Evolutionary conservation across 2,329 filamentous ascomycete genomes (phyloP).

Genomic region (Microsporum ferrugineum): DNA sequence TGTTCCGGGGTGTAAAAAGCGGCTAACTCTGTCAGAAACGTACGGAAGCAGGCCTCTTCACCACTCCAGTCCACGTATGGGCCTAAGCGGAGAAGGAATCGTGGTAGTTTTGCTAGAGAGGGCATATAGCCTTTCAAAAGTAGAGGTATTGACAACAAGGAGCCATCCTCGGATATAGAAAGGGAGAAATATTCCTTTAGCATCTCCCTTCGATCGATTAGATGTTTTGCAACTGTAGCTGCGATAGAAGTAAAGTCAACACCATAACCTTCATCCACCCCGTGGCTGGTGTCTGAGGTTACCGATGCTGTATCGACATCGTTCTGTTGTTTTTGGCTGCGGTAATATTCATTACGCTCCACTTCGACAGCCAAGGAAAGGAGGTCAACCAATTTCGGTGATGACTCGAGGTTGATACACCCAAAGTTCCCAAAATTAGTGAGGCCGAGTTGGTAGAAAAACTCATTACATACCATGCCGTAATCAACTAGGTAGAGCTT

Average conservation of each 20-base stretch:
- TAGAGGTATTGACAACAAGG: conserved; percentile 68
- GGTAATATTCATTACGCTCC: conserved; percentile 44
- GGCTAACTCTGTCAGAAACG: conserved; percentile 75
- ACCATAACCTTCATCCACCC: conserved; percentile 52
- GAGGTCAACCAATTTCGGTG: conserved; percentile 59
- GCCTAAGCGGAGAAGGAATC: conserved; percentile 76
- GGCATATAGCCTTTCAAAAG: conserved; percentile 83
- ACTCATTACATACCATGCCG: conserved; percentile 71
- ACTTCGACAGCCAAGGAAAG: conserved; percentile 61
- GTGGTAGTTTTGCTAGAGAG: conserved; percentile 71
- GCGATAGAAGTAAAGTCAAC: conserved; percentile 56
- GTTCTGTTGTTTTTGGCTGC: neutral
- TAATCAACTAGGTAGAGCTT: conserved; percentile 92
- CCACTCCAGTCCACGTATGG: conserved; percentile 78
- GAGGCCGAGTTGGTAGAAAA: conserved; percentile 89
- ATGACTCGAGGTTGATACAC: conserved; percentile 63
- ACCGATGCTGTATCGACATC: neutral
- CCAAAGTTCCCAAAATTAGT: conserved; percentile 97
- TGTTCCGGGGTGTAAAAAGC: conserved; percentile 84
- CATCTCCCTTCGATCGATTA: conserved; percentile 73
- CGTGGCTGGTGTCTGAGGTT: neutral
- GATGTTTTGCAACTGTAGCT: conserved; percentile 36
- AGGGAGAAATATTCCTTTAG: conserved; percentile 85
- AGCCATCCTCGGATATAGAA: conserved; percentile 64
- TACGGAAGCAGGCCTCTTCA: conserved; percentile 75